A percentile compares a stretch with the other conserved stretches of the same genome.
phyloP scores from a whole-genome alignment of 2,329 filamentous ascomycete genomes.

The Talaromyces sp. region DNA sequence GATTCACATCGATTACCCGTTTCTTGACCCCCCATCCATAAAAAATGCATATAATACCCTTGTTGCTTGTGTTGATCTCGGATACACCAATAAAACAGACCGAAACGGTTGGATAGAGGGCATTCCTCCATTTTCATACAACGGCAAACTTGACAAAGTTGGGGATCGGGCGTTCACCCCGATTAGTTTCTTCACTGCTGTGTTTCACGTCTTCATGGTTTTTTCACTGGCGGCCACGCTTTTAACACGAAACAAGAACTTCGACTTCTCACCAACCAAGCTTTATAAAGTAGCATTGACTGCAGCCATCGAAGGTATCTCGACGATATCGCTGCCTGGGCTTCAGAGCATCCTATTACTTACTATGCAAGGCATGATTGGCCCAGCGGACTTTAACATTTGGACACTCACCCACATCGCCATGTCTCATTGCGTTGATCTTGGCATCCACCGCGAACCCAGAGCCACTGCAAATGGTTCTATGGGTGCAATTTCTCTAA shows the following conservation, averaged over 20 bases:
- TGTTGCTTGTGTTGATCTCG: slow-evolving; percentile 17
- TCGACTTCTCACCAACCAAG: slow-evolving; percentile 28
- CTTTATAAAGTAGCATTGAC: slow-evolving; percentile 29
- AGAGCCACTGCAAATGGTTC: slow-evolving; percentile 8
- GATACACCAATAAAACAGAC: slow-evolving; percentile 13
- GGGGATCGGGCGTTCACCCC: slow-evolving; percentile 8
- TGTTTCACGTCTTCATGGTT: slow-evolving; percentile 32
- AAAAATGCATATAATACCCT: slow-evolving; percentile 21
- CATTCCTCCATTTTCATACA: slow-evolving; percentile 20
- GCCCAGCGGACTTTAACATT: slow-evolving; percentile 29
- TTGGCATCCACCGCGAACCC: slow-evolving; percentile 34
- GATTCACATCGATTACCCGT: slow-evolving; percentile 27
- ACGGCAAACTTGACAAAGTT: slow-evolving; percentile 17
- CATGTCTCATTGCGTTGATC: slow-evolving; percentile 34
- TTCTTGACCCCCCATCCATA: slow-evolving; percentile 23
- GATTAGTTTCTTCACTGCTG: slow-evolving; percentile 15
- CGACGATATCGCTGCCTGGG: slow-evolving; percentile 26
- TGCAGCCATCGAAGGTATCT: slow-evolving; percentile 28
- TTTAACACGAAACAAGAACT: slow-evolving; percentile 27
- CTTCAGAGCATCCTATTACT: slow-evolving; percentile 30
- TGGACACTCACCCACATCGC: slow-evolving; percentile 34
- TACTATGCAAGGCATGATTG: slow-evolving; percentile 27
- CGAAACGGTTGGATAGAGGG: slow-evolving; percentile 21
- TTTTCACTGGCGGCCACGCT: slow-evolving; percentile 33
- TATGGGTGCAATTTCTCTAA: slow-evolving; percentile 12